Conservation (phyloP, 169 alveolate species). For the Plasmodium gallinaceum region DNA sequence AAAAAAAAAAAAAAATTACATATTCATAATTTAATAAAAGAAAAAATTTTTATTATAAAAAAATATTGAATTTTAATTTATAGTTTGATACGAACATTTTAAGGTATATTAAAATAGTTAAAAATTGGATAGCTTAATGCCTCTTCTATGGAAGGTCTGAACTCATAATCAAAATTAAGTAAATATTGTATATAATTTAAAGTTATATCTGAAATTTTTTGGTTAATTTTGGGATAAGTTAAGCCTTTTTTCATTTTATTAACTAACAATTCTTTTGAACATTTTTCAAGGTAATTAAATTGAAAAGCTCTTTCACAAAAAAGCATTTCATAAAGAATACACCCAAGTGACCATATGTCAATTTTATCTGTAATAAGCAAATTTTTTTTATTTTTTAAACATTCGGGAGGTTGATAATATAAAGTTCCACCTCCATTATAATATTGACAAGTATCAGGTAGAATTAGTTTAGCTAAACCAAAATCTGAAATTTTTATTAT, state of each 20-base stretch:
- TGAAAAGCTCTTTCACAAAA: slow-evolving; percentile 83
- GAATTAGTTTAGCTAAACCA: slow-evolving; percentile 89
- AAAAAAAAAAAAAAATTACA: slow-evolving; percentile 8
- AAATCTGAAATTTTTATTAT: slow-evolving; percentile 91
- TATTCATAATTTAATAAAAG: neutral
- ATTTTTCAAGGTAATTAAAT: slow-evolving; percentile 77
- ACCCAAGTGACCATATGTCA: slow-evolving; percentile 94
- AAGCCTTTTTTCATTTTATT: slow-evolving; percentile 76
- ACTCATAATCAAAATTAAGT: slow-evolving; percentile 78
- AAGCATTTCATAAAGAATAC: slow-evolving; percentile 92
- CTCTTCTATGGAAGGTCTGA: slow-evolving; percentile 77
- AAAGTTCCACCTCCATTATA: slow-evolving; percentile 93
- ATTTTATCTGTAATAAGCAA: slow-evolving; percentile 87
- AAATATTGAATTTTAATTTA: too few species aligned
- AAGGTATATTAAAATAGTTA: slow-evolving; percentile 61
- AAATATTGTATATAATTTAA: slow-evolving; percentile 78
- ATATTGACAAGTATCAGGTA: slow-evolving; percentile 81
- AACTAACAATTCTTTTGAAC: slow-evolving; percentile 79
- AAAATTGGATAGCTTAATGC: slow-evolving; percentile 80
- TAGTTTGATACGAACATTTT: too few species aligned
- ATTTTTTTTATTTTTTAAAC: slow-evolving; percentile 84
- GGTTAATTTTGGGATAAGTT: slow-evolving; percentile 68
- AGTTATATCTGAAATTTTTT: slow-evolving; percentile 76
- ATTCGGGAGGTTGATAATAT: slow-evolving; percentile 94
- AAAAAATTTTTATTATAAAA: too few species aligned